Conservation (phyloP, 352 stramenopile species). For the Phytophthora cryptogea region DNA sequence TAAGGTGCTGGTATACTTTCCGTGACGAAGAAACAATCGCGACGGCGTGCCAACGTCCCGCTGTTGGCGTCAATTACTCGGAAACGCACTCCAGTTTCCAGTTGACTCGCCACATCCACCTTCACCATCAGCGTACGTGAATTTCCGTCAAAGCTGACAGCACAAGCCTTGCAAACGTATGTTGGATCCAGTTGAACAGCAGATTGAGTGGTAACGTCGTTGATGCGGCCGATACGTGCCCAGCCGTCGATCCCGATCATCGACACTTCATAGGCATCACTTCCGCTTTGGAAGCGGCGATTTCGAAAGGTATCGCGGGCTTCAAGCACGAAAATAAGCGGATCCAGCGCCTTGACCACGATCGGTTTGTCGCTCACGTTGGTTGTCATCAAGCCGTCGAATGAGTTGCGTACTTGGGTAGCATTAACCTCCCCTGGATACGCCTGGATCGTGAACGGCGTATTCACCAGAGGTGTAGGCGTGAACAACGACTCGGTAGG, state of each 20-base stretch:
- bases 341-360: slow-evolving; percentile 46
- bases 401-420: slow-evolving; percentile 56
- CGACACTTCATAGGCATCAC: slow-evolving; percentile 79
- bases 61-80: slow-evolving; percentile 65
- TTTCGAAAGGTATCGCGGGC: slow-evolving; percentile 83
- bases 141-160: slow-evolving; percentile 41
- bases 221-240: slow-evolving; percentile 86
- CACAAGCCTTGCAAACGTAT: slow-evolving; percentile 62
- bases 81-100: slow-evolving; percentile 65
- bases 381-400: slow-evolving; percentile 59
- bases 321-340: slow-evolving; percentile 80
- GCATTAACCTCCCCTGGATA: slow-evolving; percentile 79
- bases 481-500: slow-evolving; percentile 43
- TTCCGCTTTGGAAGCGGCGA: slow-evolving; percentile 85
- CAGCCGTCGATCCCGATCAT: slow-evolving; percentile 85
- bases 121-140: slow-evolving; percentile 63
- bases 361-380: slow-evolving; percentile 21
- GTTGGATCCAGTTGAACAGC: slow-evolving; percentile 53
- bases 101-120: slow-evolving; percentile 52
- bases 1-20: slow-evolving; percentile 49
- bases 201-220: slow-evolving; percentile 59
- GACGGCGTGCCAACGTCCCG: slow-evolving; percentile 49
- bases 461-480: slow-evolving; percentile 43
- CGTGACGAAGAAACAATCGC: slow-evolving; percentile 78
- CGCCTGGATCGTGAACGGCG: slow-evolving; percentile 64